Percentiles rank a stretch among this genome's conserved stretches.
Evolutionary conservation across 2,329 filamentous ascomycete species (phyloP).

Genomic region (Arachnomyces sp.): DNA sequence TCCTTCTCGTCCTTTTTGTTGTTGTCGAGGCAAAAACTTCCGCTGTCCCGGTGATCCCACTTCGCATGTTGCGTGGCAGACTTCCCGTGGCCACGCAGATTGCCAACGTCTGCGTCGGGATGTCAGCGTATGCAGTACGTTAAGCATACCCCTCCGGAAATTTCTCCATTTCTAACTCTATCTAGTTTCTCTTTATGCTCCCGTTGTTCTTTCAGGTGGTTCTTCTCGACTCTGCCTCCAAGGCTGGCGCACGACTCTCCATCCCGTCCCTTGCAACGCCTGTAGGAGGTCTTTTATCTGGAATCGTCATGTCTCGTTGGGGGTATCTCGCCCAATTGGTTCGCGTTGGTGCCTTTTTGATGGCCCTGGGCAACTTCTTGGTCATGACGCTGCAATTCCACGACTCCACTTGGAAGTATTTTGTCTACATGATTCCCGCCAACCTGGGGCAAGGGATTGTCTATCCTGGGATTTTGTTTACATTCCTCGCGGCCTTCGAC

Average conservation of each 20-base stretch:
- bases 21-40: conserved; percentile 33
- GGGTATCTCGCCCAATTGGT: conserved; percentile 36
- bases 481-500: conserved; percentile 54
- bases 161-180: neutral
- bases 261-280: conserved; percentile 40
- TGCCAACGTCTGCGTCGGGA: conserved; percentile 52
- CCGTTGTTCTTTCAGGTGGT: conserved; percentile 38
- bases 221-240: conserved; percentile 35
- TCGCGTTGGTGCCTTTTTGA: conserved; percentile 32
- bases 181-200: conserved; percentile 39
- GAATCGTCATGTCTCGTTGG: conserved; percentile 42
- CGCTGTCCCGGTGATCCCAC: conserved; percentile 37
- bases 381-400: conserved; percentile 34
- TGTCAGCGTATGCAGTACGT: conserved; percentile 55
- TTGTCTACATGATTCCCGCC: conserved; percentile 37
- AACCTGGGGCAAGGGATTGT: conserved; percentile 41
- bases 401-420: conserved; percentile 38
- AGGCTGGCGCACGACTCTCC: conserved; percentile 36
- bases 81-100: conserved; percentile 49
- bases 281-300: conserved; percentile 36
- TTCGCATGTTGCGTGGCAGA: conserved; percentile 46
- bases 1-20: conserved; percentile 31
- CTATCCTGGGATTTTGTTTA: conserved; percentile 48
- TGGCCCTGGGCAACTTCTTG: conserved; percentile 37
- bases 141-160: neutral